A percentile compares a stretch with the other conserved stretches of the same genome.
Conservation (phyloP, 768 basidiomycete genomes). For the Daedaleopsis sinensis region DNA sequence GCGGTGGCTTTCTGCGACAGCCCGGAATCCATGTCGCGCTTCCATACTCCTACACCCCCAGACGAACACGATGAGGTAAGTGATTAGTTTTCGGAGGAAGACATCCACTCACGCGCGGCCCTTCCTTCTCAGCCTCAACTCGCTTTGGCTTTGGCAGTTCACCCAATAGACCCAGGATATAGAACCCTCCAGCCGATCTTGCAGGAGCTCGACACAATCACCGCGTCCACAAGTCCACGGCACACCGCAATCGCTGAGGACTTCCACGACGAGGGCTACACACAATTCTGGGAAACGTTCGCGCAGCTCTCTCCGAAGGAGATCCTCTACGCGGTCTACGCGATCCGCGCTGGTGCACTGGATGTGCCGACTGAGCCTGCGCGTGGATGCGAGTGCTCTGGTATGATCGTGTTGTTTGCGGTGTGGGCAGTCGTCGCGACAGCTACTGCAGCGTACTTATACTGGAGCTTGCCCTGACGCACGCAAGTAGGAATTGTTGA, state of each 20-base stretch:
- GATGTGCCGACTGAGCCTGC: background rate
- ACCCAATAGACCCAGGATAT: conserved; percentile 3
- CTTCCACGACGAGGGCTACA: conserved; percentile 10
- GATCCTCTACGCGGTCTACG: conserved; percentile 13
- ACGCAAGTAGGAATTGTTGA: background rate
- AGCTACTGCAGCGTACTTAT: background rate
- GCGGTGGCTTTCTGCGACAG: background rate
- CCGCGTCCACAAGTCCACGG: background rate
- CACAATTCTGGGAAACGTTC: conserved; percentile 16
- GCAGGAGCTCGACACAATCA: conserved; percentile 6
- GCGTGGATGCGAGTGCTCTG: too few species aligned
- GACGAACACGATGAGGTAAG: background rate
- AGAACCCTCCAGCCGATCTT: conserved; percentile 7
- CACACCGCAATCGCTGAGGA: conserved; percentile 3
- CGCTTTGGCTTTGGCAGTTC: too few species aligned
- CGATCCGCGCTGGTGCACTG: conserved; percentile 7
- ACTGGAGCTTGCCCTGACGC: background rate
- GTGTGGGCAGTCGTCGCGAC: conserved; percentile 1
- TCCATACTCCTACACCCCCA: background rate
- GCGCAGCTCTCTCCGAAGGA: conserved; percentile 13
- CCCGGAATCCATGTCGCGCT: background rate
- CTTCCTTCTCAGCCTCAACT: background rate
- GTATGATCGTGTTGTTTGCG: background rate
- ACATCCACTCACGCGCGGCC: background rate
- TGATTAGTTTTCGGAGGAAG: background rate